A percentile compares a stretch with the other conserved stretches of the same genome.
Evolutionary conservation across 2,329 filamentous ascomycete genomes (phyloP).

Genomic region (Microcera coccophila): DNA sequence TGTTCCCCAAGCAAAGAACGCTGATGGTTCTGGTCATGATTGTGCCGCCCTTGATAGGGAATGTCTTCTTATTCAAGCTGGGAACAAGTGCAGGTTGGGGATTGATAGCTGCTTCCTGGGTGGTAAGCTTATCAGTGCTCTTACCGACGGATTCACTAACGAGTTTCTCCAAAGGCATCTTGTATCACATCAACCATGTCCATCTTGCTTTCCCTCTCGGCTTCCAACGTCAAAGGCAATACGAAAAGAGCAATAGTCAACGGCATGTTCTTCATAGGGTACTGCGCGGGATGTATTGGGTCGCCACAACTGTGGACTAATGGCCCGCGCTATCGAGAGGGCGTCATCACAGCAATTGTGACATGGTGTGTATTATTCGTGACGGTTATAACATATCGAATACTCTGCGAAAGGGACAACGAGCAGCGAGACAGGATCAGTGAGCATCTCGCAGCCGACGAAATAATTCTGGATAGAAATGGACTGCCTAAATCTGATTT

Average conservation of each 20-base stretch:
- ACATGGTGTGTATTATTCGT: conserved; percentile 15
- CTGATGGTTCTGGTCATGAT: conserved; percentile 1
- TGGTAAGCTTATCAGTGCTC: conserved; percentile 16
- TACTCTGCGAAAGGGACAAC: neutral
- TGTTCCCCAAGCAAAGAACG: neutral
- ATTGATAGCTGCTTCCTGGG: conserved; percentile 3
- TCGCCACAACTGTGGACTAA: conserved; percentile 3
- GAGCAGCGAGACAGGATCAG: neutral
- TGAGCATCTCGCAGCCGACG: neutral
- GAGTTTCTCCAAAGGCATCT: neutral
- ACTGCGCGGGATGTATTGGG: conserved; percentile 1
- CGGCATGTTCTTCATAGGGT: conserved; percentile 7
- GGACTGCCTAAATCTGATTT: conserved; percentile 18
- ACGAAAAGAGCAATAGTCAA: conserved; percentile 5
- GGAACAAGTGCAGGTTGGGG: conserved; percentile 9
- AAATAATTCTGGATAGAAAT: conserved; percentile 2
- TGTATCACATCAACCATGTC: neutral
- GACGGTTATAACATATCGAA: neutral
- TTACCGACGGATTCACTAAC: conserved; percentile 16
- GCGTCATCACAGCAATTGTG: conserved; percentile 18
- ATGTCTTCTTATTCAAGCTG: conserved; percentile 1
- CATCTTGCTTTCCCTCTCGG: conserved; percentile 5
- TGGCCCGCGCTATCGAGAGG: conserved; percentile 12
- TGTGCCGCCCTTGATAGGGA: conserved; percentile 1
- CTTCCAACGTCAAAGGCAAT: conserved; percentile 11